Evolutionary conservation across 2,329 filamentous ascomycete species (phyloP).

Genomic region (Magnaporthiopsis incrustans): DNA sequence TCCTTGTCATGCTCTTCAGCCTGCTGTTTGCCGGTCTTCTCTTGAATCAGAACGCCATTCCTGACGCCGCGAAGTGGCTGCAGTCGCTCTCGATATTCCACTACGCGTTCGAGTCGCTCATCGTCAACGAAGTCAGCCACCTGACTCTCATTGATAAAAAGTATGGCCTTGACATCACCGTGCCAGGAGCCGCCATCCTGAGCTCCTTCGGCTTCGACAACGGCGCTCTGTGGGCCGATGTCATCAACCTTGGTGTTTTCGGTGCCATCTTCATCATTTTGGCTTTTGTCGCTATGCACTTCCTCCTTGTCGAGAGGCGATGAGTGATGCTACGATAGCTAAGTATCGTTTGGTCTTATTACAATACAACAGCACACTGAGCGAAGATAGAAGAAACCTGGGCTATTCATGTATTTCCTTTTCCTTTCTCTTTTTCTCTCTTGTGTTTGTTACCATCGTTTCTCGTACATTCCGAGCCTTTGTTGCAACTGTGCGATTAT

Average conservation of each 20-base stretch:
- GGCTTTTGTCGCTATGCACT: conserved; percentile 87
- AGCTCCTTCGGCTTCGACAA: conserved; percentile 94
- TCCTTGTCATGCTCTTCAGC: conserved; percentile 95
- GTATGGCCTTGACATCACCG: conserved; percentile 92
- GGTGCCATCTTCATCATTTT: conserved; percentile 76
- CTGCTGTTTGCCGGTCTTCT: conserved; percentile 89
- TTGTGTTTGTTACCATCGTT: not conserved
- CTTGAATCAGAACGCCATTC: conserved; percentile 90
- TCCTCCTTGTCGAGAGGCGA: conserved; percentile 83
- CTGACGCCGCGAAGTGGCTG: conserved; percentile 76
- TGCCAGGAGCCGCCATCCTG: conserved; percentile 87
- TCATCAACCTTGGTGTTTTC: conserved; percentile 74
- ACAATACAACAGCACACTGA: not conserved
- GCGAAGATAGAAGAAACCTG: not conserved
- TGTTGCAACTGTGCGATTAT: not conserved
- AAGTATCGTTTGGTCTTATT: not conserved
- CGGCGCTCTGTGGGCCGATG: conserved; percentile 75
- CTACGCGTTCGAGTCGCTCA: conserved; percentile 91
- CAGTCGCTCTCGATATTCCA: conserved; percentile 96
- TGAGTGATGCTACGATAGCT: conserved; percentile 27
- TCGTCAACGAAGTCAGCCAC: conserved; percentile 93
- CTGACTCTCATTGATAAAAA: conserved; percentile 88
- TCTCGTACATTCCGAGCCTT: conserved; percentile 2
- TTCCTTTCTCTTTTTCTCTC: not conserved
- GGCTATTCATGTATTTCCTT: not conserved